phyloP scores from a whole-genome alignment of 2,329 filamentous ascomycete species.

The Phaeoacremonium minimum region DNA sequence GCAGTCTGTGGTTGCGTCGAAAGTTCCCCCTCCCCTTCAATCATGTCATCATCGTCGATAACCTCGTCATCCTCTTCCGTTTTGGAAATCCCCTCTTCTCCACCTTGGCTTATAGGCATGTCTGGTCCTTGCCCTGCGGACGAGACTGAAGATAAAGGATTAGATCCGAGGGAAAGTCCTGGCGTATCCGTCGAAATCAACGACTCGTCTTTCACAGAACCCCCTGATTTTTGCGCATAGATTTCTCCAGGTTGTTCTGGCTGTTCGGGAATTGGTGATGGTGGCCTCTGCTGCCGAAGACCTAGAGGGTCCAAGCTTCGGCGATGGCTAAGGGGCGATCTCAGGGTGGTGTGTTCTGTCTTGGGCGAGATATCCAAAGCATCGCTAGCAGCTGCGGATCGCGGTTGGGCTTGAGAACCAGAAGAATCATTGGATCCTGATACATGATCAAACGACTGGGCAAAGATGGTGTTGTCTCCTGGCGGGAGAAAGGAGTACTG shows the following conservation, averaged over 20 bases:
- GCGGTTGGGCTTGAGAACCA: constrained; percentile 31
- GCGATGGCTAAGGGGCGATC: constrained; percentile 28
- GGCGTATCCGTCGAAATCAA: constrained; percentile 32
- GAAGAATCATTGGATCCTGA: constrained; percentile 26
- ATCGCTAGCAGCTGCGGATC: constrained; percentile 28
- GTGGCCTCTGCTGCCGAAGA: constrained; percentile 33
- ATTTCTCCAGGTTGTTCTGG: constrained; percentile 22
- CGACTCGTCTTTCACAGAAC: constrained; percentile 32
- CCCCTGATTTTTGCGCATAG: constrained; percentile 30
- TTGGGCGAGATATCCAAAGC: constrained; percentile 65
- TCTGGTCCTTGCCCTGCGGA: constrained; percentile 29
- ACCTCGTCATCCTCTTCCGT: constrained; percentile 49
- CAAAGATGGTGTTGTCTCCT: constrained; percentile 37
- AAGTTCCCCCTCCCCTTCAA: constrained; percentile 41
- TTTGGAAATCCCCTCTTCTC: constrained; percentile 30
- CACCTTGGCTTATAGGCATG: constrained; percentile 24
- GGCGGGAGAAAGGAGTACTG: constrained; percentile 47
- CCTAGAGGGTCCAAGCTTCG: constrained; percentile 34
- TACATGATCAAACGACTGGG: constrained; percentile 38
- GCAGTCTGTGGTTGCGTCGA: constrained; percentile 44
- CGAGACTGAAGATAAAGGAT: constrained; percentile 32
- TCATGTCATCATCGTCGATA: constrained; percentile 54
- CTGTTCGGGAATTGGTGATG: constrained; percentile 31
- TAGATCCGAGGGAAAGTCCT: constrained; percentile 32
- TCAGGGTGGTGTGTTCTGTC: constrained; percentile 30